Conservation (phyloP, 164 flowering plant genomes). For the Nymphaea thermarum region DNA sequence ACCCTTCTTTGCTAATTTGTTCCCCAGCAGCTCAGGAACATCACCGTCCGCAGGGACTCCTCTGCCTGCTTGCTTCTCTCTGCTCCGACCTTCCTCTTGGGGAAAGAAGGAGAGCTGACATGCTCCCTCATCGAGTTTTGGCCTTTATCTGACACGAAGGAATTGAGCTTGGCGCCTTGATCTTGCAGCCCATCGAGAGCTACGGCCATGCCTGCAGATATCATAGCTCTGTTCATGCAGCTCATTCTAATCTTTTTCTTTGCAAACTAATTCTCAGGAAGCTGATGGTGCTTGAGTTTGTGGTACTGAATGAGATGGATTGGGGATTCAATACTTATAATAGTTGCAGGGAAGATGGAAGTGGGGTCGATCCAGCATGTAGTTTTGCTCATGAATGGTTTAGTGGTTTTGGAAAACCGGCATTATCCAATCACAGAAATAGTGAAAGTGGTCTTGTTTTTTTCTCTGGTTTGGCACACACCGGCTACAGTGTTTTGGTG, state of each 20-base stretch:
- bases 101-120: not conserved
- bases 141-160: not conserved
- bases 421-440: too few species aligned
- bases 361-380: too few species aligned
- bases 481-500: too few species aligned
- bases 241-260: not conserved
- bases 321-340: too few species aligned
- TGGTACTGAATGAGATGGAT: too few species aligned
- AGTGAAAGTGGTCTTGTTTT: too few species aligned
- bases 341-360: too few species aligned
- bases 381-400: too few species aligned
- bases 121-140: not conserved
- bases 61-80: slow-evolving; percentile 6
- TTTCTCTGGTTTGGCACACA: too few species aligned
- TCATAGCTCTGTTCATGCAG: not conserved
- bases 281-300: too few species aligned
- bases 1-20: not conserved
- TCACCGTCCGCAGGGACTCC: slow-evolving; percentile 12
- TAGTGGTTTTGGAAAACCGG: too few species aligned
- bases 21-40: slow-evolving; percentile 15
- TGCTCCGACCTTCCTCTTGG: not conserved
- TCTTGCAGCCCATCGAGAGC: not conserved
- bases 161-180: not conserved
- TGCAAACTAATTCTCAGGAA: too few species aligned
- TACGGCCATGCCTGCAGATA: not conserved